A percentile compares a stretch with the other conserved stretches of the same genome.
phyloP scores from a whole-genome alignment of 2,329 filamentous ascomycete genomes.

The Paecilomyces niveus region DNA sequence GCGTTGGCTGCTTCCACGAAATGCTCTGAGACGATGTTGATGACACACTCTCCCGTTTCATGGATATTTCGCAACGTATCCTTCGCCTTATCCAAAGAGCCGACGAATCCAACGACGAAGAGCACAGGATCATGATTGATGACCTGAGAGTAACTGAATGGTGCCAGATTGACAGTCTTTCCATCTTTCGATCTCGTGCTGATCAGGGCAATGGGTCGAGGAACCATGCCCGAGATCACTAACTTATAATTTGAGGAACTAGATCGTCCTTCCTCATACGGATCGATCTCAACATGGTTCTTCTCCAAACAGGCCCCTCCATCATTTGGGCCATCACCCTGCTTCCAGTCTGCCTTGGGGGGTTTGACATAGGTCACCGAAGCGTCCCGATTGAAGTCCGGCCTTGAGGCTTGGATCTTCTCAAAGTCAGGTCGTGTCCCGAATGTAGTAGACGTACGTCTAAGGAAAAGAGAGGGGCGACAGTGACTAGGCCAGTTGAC shows the following conservation, averaged over 20 bases:
- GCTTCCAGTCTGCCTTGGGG: slow-evolving; percentile 34
- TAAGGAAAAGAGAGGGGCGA: slow-evolving; percentile 9
- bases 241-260: slow-evolving; percentile 81
- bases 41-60: slow-evolving; percentile 65
- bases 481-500: neutral
- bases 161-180: slow-evolving; percentile 66
- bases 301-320: slow-evolving; percentile 44
- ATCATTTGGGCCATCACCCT: slow-evolving; percentile 37
- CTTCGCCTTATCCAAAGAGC: slow-evolving; percentile 57
- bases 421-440: slow-evolving; percentile 25
- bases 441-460: slow-evolving; percentile 16
- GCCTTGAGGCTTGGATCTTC: slow-evolving; percentile 35
- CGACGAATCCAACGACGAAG: slow-evolving; percentile 60
- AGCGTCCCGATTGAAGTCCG: slow-evolving; percentile 29
- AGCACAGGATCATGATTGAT: slow-evolving; percentile 81
- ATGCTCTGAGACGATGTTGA: slow-evolving; percentile 79
- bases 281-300: slow-evolving; percentile 71
- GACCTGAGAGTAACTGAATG: slow-evolving; percentile 80
- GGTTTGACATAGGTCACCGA: slow-evolving; percentile 34
- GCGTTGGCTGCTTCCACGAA: slow-evolving; percentile 82
- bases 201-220: slow-evolving; percentile 68
- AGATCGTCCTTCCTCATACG: slow-evolving; percentile 63
- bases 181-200: slow-evolving; percentile 57
- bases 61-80: slow-evolving; percentile 70
- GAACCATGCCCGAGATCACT: slow-evolving; percentile 73